Base-by-base conservation (phyloP, 2,329 filamentous ascomycete genomes). In the Meredithiella fracta region DNA sequence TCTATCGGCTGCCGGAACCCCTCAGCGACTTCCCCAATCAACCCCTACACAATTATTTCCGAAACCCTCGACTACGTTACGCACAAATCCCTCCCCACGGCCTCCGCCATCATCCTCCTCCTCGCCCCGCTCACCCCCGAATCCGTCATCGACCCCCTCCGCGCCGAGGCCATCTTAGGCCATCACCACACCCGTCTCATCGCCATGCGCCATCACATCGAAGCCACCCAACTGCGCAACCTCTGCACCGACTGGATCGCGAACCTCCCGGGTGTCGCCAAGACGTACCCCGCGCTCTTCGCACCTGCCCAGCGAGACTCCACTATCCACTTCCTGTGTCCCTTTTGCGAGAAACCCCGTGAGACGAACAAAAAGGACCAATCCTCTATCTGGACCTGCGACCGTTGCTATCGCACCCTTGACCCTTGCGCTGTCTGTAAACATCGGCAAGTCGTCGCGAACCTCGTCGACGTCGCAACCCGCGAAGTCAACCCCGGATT, bases 151-250 rank as follows among this genome's bases (percentile, higher is more conserved):
- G 77, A 82, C 61, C 62, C 67, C 9, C 67, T 76, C 59, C 78
- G 78, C 60, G 78, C 78, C 1, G 67, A 69, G 3, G 75, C 76
- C 11, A 73, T 83, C 25, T 65, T 83, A 1, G 71, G 74, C 7
- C 77, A 82, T 58, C 77, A 82, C 54, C 79, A 83, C 61, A 67
- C 69, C 3, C 77, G 80, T 0, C 73, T 83, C 1, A 78, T 75
- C 70, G 69, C 68, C 53, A 77, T 82, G 73, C 69, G 72, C 23
- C 70, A 80, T 37, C 82, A 82, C 62, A 69, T 76, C 22, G 77
- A 82, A 62, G 79, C 80, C 0, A 71, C 79, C 0, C 70, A 80
- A 0, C 68, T 83, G 15, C 77, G 80, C 1, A 83, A 83, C 52
- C 65, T 83, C 7, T 80, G 76, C 62, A 69, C 79, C 11, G 67